A percentile compares a stretch with the other conserved stretches of the same genome.
Evolutionary conservation across 805 yeast genomes (phyloP).

Genomic region (Starmerella gropengiesseri): DNA sequence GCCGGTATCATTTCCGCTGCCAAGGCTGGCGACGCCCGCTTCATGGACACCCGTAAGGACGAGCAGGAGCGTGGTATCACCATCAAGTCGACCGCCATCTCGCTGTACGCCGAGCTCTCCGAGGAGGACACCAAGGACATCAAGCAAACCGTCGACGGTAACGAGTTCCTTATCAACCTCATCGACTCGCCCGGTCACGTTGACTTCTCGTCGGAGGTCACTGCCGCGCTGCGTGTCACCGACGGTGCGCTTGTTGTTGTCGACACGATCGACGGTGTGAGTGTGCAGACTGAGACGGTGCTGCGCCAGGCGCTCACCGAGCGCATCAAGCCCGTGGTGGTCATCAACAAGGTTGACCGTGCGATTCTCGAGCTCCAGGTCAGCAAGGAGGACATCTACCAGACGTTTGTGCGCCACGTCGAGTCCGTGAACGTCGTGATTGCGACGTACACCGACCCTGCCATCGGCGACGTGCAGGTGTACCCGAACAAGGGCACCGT

Average conservation of each 20-base stretch:
- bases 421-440: slow-evolving; percentile 98
- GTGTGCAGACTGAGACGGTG: slow-evolving; percentile 99
- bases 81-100: slow-evolving; percentile 96
- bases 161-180: slow-evolving; percentile 92
- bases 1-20: slow-evolving; percentile 99
- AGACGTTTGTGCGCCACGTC: slow-evolving; percentile 95
- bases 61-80: slow-evolving; percentile 99
- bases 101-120: slow-evolving; percentile 77
- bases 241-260: slow-evolving; percentile 99
- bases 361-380: slow-evolving; percentile 98
- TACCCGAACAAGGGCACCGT: slow-evolving; percentile 99
- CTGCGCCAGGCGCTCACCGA: slow-evolving; percentile 98
- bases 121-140: slow-evolving; percentile 81
- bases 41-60: slow-evolving; percentile 99
- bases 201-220: slow-evolving; percentile 99
- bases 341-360: slow-evolving; percentile 99
- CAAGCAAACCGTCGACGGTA: slow-evolving; percentile 84
- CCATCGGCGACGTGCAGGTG: slow-evolving; percentile 92
- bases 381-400: slow-evolving; percentile 97
- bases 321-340: slow-evolving; percentile 98
- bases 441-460: slow-evolving; percentile 84
- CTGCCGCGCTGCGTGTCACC: slow-evolving; percentile 99
- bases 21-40: slow-evolving; percentile 99
- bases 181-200: slow-evolving; percentile 99
- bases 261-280: slow-evolving; percentile 99